A percentile compares a stretch with the other conserved stretches of the same genome.
phyloP scores from a whole-genome alignment of 225 moss, liverwort and hornwort genomes.

The Marchantia polymorpha region DNA sequence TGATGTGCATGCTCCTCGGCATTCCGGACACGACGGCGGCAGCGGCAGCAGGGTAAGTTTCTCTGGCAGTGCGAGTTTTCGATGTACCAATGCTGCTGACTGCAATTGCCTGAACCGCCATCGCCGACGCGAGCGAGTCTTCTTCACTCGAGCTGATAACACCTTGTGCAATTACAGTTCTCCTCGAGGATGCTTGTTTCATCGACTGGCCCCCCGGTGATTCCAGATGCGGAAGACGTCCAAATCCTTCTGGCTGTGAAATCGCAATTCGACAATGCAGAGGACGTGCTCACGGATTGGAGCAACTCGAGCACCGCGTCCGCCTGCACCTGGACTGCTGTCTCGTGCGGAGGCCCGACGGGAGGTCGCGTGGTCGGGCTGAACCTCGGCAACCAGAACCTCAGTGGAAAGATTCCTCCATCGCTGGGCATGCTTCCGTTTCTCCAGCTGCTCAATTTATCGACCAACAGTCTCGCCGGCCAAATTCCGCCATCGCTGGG shows the following conservation, averaged over 20 bases:
- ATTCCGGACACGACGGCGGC: too few species aligned
- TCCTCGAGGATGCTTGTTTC: not conserved
- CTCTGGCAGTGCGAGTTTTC: too few species aligned
- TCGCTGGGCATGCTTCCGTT: not conserved
- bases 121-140: too few species aligned
- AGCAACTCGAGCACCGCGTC: not conserved
- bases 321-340: not conserved
- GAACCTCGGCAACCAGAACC: not conserved
- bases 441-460: conserved; percentile 39
- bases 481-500: conserved; percentile 29
- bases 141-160: too few species aligned
- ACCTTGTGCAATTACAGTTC: not conserved
- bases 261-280: not conserved
- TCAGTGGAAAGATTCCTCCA: not conserved
- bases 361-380: not conserved
- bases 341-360: not conserved
- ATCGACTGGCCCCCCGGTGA: not conserved
- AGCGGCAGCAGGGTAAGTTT: too few species aligned
- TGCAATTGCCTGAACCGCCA: too few species aligned
- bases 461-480: conserved; percentile 55
- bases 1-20: too few species aligned
- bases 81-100: too few species aligned
- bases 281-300: not conserved
- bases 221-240: not conserved
- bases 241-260: not conserved